Base-by-base conservation (phyloP, 2,329 filamentous ascomycete species). In the Beauveria medogensis region DNA sequence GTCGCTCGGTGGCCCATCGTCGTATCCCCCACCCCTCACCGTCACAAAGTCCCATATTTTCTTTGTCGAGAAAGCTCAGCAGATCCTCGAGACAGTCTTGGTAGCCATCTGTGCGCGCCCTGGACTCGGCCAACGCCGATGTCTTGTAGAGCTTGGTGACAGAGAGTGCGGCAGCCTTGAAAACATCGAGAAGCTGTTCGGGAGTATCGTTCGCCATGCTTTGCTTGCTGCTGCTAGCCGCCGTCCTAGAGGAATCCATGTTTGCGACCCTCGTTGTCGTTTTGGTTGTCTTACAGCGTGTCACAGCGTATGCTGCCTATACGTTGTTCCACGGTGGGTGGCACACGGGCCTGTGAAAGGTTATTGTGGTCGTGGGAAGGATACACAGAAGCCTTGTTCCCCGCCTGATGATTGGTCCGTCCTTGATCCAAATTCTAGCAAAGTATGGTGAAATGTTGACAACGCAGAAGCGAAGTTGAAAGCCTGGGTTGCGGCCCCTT, bases 131-230 rank as follows among this genome's bases (percentile, higher is more conserved):
- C 37, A 86, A 81, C 14, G 90, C 88, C 3, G 93, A 93, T 44
- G 88, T 92, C 75, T 96, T 97, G 78, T 97, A 97, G 16, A 99
- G 86, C 70, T 95, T 96, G 53, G 94, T 97, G 60, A 97, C 92
- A 6, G 92, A 96, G 40, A 97, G 81, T 22, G 94, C 94, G 40
- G 94, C 94, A 18, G 89, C 86, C 74, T 92, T 94, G 81, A 99
- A 99, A 62, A 91, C 88, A 67, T 93, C 88, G 62, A 97, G 85
- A 53, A 97, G 85, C 70, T 86, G 81, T 69, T 87, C 85, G 20
- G 83, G 81, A 20, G 78, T 76, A 67, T 75, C 71, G 69, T 66
- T 67, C 50, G 69, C 69, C 47, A 67, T 63, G 57, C 68, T 63
- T 60, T 75, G 65, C 59, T 64, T 66, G n/a, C 60, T 57, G 26